A percentile compares a stretch with the other conserved stretches of the same genome.
phyloP scores from a whole-genome alignment of 257 asterid genomes.

The Galeopsis tetrahit region DNA sequence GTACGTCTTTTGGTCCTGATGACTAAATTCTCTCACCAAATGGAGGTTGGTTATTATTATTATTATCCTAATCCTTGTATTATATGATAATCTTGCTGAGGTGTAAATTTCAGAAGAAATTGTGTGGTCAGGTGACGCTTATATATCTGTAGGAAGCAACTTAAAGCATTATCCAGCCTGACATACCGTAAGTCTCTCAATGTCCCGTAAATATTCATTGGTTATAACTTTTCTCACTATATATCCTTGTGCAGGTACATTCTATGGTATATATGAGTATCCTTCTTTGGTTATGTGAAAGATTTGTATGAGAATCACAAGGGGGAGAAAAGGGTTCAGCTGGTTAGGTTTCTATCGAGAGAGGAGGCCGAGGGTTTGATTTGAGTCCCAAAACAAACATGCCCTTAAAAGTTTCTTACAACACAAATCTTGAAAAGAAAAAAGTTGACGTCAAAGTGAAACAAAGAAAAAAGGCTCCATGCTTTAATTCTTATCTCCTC shows the following conservation, averaged over 20 bases:
- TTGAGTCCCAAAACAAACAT: not conserved
- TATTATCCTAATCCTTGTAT: not conserved
- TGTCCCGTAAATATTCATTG: not conserved
- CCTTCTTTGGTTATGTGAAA: constrained; percentile 54
- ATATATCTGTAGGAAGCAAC: constrained; percentile 51
- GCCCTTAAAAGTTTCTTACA: too few relatives aligned
- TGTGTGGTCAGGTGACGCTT: constrained; percentile 58
- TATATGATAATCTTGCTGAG: not conserved
- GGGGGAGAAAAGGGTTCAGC: constrained; percentile 48
- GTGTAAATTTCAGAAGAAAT: constrained; percentile 27
- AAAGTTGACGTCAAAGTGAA: too few relatives aligned
- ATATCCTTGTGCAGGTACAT: constrained; percentile 43
- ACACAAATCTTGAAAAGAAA: too few relatives aligned
- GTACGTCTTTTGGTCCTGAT: not conserved
- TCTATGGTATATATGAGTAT: constrained; percentile 45
- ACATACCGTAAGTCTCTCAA: constrained; percentile 48
- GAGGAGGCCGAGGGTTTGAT: constrained; percentile 43
- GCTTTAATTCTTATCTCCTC: too few relatives aligned
- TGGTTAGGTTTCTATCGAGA: constrained; percentile 42
- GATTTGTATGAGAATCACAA: constrained; percentile 59
- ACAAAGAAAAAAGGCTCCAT: too few relatives aligned
- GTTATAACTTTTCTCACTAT: constrained; percentile 15
- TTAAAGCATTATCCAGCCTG: constrained; percentile 51
- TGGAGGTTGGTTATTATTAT: not conserved
- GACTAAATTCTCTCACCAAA: not conserved